phyloP scores from a whole-genome alignment of 106 monocot species.

The Gastrodia elata region DNA sequence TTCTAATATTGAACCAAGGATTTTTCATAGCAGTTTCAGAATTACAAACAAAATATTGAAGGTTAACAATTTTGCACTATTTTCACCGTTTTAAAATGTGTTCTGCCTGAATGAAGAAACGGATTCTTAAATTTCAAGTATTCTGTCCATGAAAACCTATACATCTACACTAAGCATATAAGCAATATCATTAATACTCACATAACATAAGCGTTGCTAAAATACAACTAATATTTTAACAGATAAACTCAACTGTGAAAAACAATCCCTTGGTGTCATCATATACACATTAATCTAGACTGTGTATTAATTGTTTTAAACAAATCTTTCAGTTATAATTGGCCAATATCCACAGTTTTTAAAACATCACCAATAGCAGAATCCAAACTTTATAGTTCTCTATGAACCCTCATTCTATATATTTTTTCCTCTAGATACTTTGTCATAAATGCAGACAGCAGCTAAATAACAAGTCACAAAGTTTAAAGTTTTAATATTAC shows the following conservation, averaged over 20 bases:
- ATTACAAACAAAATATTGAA: background rate
- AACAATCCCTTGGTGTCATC: background rate
- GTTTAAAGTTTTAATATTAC: conserved; percentile 1
- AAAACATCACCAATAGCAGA: background rate
- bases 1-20: background rate
- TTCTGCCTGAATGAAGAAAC: too few relatives aligned
- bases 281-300: background rate
- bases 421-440: background rate
- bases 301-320: background rate
- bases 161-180: too few relatives aligned
- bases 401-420: background rate
- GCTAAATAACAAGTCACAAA: background rate
- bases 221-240: too few relatives aligned
- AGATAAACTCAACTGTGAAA: too few relatives aligned
- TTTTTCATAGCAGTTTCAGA: background rate
- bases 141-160: too few relatives aligned
- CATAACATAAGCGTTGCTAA: too few relatives aligned
- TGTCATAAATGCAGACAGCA: background rate
- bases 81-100: too few relatives aligned
- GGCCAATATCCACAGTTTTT: background rate
- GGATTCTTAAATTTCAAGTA: too few relatives aligned
- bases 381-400: background rate
- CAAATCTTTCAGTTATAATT: background rate
- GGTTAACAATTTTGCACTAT: too few relatives aligned
- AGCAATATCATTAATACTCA: too few relatives aligned